Evolutionary conservation across 2,329 filamentous ascomycete species (phyloP), one percentile per base, ranked within the genome.

Genomic region (Karstenula rhodostoma): DNA sequence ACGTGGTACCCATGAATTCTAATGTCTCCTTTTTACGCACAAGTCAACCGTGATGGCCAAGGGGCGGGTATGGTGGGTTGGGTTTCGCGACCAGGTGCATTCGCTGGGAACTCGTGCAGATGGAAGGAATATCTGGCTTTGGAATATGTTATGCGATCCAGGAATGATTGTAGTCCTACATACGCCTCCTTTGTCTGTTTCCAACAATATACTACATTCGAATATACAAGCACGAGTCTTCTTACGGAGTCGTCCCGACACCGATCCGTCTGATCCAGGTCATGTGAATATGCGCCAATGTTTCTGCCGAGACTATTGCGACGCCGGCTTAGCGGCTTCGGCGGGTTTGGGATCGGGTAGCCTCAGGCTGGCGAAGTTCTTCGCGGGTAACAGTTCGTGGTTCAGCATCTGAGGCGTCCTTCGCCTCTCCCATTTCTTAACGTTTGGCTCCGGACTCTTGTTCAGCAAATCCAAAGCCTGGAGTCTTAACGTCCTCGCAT

Each of bases 401-500:
- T 56, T 52, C 22, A 58, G 48, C 27, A 64, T 61, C 59, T 69
- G 69, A 15, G 29, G 57, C 42, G 70, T 64, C 49, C 73, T 70
- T 61, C 61, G 60, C 49, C 67, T 60, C 49, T 73, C 73, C 70
- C 71, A 74, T 44, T 67, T 73, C 73, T 55, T 55, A 43, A 40
- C 35, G 42, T 48, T 15, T n/a, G n/a, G 13, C 13, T 10, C 35
- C 19, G 22, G 17, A 25, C 32, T 54, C 42, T 66, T 60, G 48
- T 66, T 60, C 49, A 75, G 51, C 56, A 77, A 43, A 61, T 58
- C 62, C 66, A 65, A 64, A 2, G 70, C 73, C 55, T 74, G 67
- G 51, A 71, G 64, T 50, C 68, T 65, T 62, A 75, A 57, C 23
- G 33, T 60, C 56, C 61, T 64, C 40, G 67, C 66, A 12, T 56